Base-by-base conservation (phyloP, 2,329 filamentous ascomycete species). In the Zelopaecilomyces penicillatus region DNA sequence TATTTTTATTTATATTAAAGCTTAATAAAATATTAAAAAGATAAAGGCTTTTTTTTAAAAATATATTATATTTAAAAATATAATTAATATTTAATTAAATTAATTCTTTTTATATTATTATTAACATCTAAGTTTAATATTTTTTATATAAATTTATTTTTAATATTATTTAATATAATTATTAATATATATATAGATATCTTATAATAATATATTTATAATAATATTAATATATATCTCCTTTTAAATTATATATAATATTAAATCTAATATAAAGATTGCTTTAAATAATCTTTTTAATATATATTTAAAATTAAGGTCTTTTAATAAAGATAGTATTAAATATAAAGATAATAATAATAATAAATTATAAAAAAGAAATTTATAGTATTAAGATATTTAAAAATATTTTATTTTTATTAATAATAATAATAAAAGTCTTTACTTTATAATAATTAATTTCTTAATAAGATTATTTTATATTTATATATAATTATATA, bases 1-100 rank as follows among this genome's bases (percentile, higher is more conserved):
- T 8, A 42, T 6, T 42, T 30, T 42, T 33, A 32, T 42, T 33
- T 42, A 26, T 42, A 19, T 42, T 33, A 33, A 42, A 35, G 12
- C n/a, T 34, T 11, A 34, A n/a, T n/a, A n/a, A n/a, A n/a, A n/a
- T n/a, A n/a, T n/a, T n/a, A n/a, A n/a, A n/a, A n/a, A n/a, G n/a
- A n/a, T n/a, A n/a, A n/a, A n/a, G n/a, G n/a, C n/a, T n/a, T n/a
- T 34, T 33, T 34, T 35, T 12, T 34, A 34, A 35, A 35, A 12
- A 34, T 34, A 8, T 8, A 8, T n/a, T 34, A 8, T 34, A 34
- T n/a, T 34, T 8, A 8, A 8, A 34, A 8, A 8, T 34, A 34
- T n/a, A 8, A 34, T n/a, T 34, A 34, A n/a, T 7, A 8, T n/a
- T 34, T 34, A 8, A 34, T 34, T 34, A 34, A 34, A 7, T 34